These are phyloP conservation scores for Boletus subcaerulescens DNA, from an alignment of 768 basidiomycete genomes.

Conservation along the genomic window DNA sequence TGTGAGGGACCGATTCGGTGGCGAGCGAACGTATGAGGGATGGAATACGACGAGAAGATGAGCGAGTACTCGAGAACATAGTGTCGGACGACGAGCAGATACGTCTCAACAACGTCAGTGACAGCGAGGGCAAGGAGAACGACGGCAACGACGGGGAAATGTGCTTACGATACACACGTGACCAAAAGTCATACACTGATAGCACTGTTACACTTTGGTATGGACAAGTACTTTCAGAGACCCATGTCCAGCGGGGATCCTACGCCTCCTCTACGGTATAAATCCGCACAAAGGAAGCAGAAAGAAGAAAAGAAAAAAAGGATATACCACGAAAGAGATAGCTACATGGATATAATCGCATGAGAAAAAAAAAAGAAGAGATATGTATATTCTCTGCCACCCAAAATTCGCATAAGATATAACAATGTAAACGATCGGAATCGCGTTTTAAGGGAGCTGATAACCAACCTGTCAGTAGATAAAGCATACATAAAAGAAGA, in stretches of 20 bases:
- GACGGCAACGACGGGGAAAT: neutral
- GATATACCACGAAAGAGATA: slow-evolving; percentile 8
- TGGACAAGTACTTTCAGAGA: neutral
- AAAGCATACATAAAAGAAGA: slow-evolving; percentile 13
- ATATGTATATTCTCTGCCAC: slow-evolving; percentile 7
- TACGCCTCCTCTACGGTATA: slow-evolving; percentile 4
- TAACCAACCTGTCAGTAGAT: slow-evolving; percentile 13
- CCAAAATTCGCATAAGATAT: slow-evolving; percentile 18
- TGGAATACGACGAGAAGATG: slow-evolving; percentile 12
- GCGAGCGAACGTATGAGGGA: slow-evolving; percentile 20
- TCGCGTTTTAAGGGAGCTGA: slow-evolving; percentile 12
- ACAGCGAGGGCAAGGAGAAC: neutral
- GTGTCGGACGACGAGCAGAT: slow-evolving; percentile 11
- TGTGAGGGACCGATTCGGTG: slow-evolving; percentile 28
- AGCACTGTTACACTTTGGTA: slow-evolving; percentile 1
- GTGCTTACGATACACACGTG: neutral
- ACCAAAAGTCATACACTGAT: neutral
- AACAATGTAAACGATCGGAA: slow-evolving; percentile 16
- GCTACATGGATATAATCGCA: slow-evolving; percentile 11
- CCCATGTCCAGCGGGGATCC: slow-evolving; percentile 17
- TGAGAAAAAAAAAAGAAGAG: neutral
- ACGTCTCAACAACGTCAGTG: slow-evolving; percentile 8
- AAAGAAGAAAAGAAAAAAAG: neutral
- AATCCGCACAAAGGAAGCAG: slow-evolving; percentile 8
- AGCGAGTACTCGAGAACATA: slow-evolving; percentile 25